Evolutionary conservation across 768 basidiomycete species (phyloP), one percentile per base, ranked within the genome.

Genomic region (Termitomyces sp.): DNA sequence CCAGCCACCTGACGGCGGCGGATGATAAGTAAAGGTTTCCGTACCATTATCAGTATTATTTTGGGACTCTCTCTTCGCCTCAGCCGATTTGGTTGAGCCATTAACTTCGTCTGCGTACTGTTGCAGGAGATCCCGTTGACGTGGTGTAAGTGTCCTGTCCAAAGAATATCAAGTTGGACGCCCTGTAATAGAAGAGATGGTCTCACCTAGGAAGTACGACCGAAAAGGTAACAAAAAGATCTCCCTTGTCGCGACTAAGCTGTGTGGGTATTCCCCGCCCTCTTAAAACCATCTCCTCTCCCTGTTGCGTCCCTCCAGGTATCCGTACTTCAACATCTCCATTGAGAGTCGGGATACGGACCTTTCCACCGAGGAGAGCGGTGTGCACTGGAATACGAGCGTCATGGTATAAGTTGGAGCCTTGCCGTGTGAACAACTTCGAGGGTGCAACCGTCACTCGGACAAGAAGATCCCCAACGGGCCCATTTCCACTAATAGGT

Each of bases 211-310:
- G 97, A 62, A 99, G 80, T 64, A 89, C 82, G 36, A 98, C 81
- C 36, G 79, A 82, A 76, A 98, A 98, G 43, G 85, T 83, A 54
- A 99, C 91, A 65, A 94, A 90, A 53, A 98, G 74, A 70, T 97
- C 94, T 38, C 96, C 92, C 60, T 80, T 85, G 61, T 80, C 81
- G 43, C 79, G 74, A 52, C 76, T 71, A 66, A 80, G 79, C 7
- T 89, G 77, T 24, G 83, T 77, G 46, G 82, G 70, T 13, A 98
- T 85, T 32, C 97, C 97, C 54, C 91, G 84, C 41, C 87, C 86
- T 74, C 89, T 90, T 66, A 99, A 74, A 22, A 97, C 91, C 85
- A 96, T 95, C 71, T 98, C 94, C 75, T 98, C 94, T 18, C 95
- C 95, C 68, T 89, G 94, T 72, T 98, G 97, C 2, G 96, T 98